Conservation (phyloP, 1,284 basidiomycete genomes). For the Irpex sp. region DNA sequence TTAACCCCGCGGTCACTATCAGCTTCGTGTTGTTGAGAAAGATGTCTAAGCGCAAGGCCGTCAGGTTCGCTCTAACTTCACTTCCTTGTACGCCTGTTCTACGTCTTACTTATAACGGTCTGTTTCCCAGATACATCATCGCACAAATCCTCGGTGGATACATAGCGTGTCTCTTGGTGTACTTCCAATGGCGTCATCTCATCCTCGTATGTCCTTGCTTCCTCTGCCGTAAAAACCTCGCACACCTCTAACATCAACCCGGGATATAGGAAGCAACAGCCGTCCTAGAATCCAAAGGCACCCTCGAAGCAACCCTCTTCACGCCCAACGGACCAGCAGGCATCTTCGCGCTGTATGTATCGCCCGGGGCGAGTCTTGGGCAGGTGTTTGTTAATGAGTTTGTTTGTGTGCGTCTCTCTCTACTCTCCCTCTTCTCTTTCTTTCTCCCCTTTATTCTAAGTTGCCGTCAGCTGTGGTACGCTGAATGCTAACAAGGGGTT, state of each 20-base stretch:
- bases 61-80: conserved; percentile 30
- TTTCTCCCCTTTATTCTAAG: too few relatives aligned
- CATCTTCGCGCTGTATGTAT: conserved; percentile 53
- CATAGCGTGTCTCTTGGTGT: conserved; percentile 54
- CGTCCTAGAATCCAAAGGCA: conserved; percentile 38
- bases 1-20: conserved; percentile 59
- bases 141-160: conserved; percentile 63
- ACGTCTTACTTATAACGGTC: too few relatives aligned
- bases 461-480: too few relatives aligned
- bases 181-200: conserved; percentile 56
- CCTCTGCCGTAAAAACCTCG: too few relatives aligned
- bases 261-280: conserved; percentile 34
- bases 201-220: conserved; percentile 31
- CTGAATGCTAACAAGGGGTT: too few relatives aligned
- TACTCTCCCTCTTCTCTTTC: background rate
- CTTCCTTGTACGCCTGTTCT: background rate
- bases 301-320: conserved; percentile 43
- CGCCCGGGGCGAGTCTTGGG: conserved; percentile 46
- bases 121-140: too few relatives aligned
- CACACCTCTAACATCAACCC: background rate
- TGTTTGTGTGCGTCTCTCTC: conserved; percentile 45
- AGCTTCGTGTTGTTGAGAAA: conserved; percentile 48
- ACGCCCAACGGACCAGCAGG: conserved; percentile 60
- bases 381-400: conserved; percentile 65
- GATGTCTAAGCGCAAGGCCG: conserved; percentile 51